Percentiles rank a stretch among this genome's conserved stretches.
Conservation (phyloP, 1,284 basidiomycete species). For the Trichosporon inkin region DNA sequence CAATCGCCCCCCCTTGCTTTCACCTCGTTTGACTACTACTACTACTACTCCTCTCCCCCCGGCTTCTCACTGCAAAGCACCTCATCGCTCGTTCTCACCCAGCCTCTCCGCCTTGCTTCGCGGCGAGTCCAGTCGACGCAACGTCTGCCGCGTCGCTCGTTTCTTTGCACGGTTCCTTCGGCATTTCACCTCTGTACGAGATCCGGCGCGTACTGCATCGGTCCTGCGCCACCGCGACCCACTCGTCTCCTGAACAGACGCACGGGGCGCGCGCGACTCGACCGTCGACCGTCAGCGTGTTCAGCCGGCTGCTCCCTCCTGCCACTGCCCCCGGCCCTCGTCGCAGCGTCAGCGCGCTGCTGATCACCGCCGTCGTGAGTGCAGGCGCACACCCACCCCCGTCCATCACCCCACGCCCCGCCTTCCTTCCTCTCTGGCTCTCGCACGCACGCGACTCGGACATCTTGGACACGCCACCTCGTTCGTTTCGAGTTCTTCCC, state of each 20-base stretch:
- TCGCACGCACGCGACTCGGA: neutral
- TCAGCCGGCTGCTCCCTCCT: neutral
- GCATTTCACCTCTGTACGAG: neutral
- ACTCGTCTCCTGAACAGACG: neutral
- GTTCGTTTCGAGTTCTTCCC: neutral
- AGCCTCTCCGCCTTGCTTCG: neutral
- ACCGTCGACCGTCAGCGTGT: neutral
- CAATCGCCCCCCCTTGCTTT: slow-evolving; percentile 7
- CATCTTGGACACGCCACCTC: neutral
- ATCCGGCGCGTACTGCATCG: slow-evolving; percentile 1
- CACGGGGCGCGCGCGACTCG: slow-evolving; percentile 2
- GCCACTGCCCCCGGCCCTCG: neutral
- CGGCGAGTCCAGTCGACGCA: neutral
- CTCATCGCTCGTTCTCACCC: neutral
- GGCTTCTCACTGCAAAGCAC: neutral
- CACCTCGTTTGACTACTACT: neutral
- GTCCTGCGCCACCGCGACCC: neutral
- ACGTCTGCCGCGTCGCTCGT: neutral
- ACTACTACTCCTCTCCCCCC: neutral
- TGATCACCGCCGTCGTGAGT: slow-evolving; percentile 4
- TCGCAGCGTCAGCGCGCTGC: neutral
- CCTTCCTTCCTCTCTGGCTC: neutral
- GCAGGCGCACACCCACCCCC: neutral
- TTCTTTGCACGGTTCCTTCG: neutral
- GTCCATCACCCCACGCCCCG: neutral